A percentile compares a stretch with the other conserved stretches of the same genome.
Conservation (phyloP, 1,284 basidiomycete genomes). For the Sanghuangporus weigelae region DNA sequence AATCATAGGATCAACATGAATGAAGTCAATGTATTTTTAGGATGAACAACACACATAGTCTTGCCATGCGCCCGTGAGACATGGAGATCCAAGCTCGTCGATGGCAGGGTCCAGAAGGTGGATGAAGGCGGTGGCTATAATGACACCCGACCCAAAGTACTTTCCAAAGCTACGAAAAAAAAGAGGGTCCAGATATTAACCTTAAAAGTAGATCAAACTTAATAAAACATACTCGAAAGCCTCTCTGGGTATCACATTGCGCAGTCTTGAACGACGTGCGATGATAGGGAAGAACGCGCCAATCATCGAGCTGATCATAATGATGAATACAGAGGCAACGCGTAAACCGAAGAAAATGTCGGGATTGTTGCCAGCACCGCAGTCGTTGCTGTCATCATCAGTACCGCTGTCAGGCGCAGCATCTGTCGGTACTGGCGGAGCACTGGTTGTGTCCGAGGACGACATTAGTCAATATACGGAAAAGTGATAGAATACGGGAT, state of each 20-base stretch:
- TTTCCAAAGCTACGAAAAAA: slow-evolving; percentile 67
- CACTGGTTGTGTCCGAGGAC: neutral
- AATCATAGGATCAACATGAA: neutral
- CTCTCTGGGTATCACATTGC: slow-evolving; percentile 52
- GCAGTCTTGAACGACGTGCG: slow-evolving; percentile 51
- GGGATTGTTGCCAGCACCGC: slow-evolving; percentile 33
- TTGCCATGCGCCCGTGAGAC: slow-evolving; percentile 68
- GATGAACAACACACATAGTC: slow-evolving; percentile 54
- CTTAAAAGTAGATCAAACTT: neutral
- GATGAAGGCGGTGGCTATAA: slow-evolving; percentile 91
- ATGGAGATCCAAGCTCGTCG: slow-evolving; percentile 64
- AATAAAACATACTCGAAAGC: slow-evolving; percentile 63
- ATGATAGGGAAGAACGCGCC: slow-evolving; percentile 85
- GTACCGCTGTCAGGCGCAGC: neutral
- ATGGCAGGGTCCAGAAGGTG: slow-evolving; percentile 79
- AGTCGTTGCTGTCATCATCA: slow-evolving; percentile 21
- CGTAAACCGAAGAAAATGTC: slow-evolving; percentile 45
- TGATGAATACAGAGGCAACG: slow-evolving; percentile 86
- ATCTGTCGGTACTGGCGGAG: neutral
- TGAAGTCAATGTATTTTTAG: slow-evolving; percentile 7
- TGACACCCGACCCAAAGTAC: slow-evolving; percentile 94
- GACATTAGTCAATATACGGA: neutral
- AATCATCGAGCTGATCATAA: slow-evolving; percentile 59
- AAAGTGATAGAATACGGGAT: too few species aligned
- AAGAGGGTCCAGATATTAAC: neutral